Percentiles rank a stretch among this genome's conserved stretches.
Conservation (phyloP, 1,284 basidiomycete species). For the Stygiomarasmius scandens region DNA sequence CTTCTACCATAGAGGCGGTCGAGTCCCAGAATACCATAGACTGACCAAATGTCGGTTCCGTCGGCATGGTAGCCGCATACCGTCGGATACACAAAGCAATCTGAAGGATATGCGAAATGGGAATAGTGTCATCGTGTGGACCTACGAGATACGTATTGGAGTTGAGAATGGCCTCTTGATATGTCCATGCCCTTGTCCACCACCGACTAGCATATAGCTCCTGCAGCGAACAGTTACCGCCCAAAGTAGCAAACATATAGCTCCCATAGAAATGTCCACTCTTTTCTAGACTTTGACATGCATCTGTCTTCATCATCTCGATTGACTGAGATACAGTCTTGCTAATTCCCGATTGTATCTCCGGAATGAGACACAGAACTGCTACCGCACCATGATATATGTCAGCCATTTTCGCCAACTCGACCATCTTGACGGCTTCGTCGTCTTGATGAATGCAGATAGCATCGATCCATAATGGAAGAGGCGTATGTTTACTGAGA, state of each 20-base stretch:
- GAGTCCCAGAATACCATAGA: too few species aligned
- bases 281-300: not conserved
- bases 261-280: not conserved
- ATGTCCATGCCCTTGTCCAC: not conserved
- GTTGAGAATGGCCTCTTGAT: too few species aligned
- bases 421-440: not conserved
- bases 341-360: not conserved
- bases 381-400: not conserved
- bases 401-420: constrained; percentile 1
- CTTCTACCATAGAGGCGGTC: not conserved
- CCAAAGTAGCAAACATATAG: constrained; percentile 1
- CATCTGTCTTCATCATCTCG: not conserved
- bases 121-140: too few species aligned
- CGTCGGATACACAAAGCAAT: too few species aligned
- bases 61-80: too few species aligned
- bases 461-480: not conserved
- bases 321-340: not conserved
- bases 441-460: not conserved
- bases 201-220: not conserved
- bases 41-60: too few species aligned
- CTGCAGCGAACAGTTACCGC: not conserved
- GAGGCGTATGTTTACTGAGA: not conserved
- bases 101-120: too few species aligned
- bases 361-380: not conserved
- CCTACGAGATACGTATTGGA: too few species aligned